Conservation (phyloP, 2,329 filamentous ascomycete species). For the Ceratocystis cubensis region DNA sequence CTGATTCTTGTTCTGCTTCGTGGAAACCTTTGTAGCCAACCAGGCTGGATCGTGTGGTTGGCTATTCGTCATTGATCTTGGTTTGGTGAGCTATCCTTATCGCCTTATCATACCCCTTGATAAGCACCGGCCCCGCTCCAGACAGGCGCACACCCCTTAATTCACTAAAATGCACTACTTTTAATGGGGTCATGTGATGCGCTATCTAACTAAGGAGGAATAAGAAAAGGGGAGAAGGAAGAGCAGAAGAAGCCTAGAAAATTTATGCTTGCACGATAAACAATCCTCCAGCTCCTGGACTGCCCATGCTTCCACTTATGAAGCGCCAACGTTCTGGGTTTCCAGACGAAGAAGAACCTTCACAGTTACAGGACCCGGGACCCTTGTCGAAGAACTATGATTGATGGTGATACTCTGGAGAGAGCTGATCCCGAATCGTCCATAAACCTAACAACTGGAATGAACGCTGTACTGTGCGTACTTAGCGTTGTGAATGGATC, state of each 20-base stretch:
- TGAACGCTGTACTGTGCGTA: no score
- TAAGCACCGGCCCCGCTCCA: not conserved
- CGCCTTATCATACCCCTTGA: not conserved
- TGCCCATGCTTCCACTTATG: not conserved
- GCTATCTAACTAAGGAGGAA: no score
- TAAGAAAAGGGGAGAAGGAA: no score
- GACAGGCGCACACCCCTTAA: not conserved
- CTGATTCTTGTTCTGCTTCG: not conserved
- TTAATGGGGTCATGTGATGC: not conserved
- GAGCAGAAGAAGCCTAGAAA: not conserved
- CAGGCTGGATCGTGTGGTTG: slow-evolving; percentile 1
- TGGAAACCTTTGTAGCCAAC: not conserved
- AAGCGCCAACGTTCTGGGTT: not conserved
- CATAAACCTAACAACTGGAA: no score
- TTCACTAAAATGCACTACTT: not conserved
- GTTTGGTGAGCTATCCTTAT: not conserved
- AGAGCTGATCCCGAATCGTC: no score
- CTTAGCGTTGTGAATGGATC: no score
- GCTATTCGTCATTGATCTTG: not conserved
- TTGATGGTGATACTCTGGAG: no score
- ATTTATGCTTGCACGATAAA: not conserved
- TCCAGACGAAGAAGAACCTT: not conserved
- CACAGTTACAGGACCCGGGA: not conserved
- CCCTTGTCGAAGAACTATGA: no score
- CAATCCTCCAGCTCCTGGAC: not conserved